These are phyloP conservation scores for Mycena filopes DNA, from an alignment of 768 basidiomycete genomes.

Conservation along the genomic window DNA sequence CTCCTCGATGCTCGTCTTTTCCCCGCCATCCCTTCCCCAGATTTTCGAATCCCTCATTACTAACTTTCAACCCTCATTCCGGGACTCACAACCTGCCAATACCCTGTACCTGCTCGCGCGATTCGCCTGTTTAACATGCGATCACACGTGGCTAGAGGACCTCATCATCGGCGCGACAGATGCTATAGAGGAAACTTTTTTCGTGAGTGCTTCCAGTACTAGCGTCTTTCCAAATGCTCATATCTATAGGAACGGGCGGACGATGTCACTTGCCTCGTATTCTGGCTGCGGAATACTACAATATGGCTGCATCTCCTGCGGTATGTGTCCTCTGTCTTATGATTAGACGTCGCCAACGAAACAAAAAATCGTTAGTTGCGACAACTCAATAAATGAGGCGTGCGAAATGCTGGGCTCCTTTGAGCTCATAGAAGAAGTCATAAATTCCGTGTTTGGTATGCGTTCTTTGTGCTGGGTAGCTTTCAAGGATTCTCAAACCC, in stretches of 20 bases:
- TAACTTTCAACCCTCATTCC: conserved; percentile 75
- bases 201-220: conserved; percentile 66
- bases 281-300: conserved; percentile 95
- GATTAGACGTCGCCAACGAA: background rate
- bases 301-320: conserved; percentile 92
- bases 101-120: conserved; percentile 89
- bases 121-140: conserved; percentile 93
- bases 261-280: conserved; percentile 86
- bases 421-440: conserved; percentile 88
- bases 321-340: background rate
- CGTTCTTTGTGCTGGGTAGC: conserved; percentile 1
- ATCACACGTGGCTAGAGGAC: conserved; percentile 93
- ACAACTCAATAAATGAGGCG: conserved; percentile 77
- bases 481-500: conserved; percentile 22
- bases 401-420: conserved; percentile 89
- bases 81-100: conserved; percentile 90
- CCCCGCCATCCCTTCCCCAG: conserved; percentile 77
- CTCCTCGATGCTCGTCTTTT: conserved; percentile 93
- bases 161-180: conserved; percentile 92
- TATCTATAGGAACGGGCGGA: conserved; percentile 76
- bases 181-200: conserved; percentile 90
- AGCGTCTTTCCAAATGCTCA: conserved; percentile 21
- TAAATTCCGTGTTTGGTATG: conserved; percentile 94
- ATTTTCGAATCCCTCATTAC: conserved; percentile 87
- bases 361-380: conserved; percentile 53